Evolutionary conservation across 495 filamentous ascomycete genomes (phyloP).

Genomic region (Penicillium silybi): DNA sequence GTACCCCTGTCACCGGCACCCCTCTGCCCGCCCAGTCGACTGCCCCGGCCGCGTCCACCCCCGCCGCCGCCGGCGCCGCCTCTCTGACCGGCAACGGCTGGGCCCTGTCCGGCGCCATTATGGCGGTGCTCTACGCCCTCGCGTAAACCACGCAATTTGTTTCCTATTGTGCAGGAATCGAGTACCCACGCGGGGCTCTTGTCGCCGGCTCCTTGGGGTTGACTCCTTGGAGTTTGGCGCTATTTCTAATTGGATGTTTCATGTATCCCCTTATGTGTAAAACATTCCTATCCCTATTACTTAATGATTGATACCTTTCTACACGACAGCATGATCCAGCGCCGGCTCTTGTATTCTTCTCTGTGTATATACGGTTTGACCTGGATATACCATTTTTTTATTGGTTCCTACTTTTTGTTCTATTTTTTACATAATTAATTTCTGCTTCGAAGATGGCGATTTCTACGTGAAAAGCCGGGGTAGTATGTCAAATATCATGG

Average conservation of each 20-base stretch:
- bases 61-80: conserved; percentile 18
- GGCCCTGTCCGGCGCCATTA: conserved; percentile 27
- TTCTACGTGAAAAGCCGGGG: too few species aligned
- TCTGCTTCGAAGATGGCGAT: too few species aligned
- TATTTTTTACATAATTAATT: not conserved
- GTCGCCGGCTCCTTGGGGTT: conserved; percentile 3
- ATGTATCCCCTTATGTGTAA: conserved; percentile 14
- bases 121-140: conserved; percentile 29
- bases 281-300: conserved; percentile 13
- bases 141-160: conserved; percentile 11
- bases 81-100: conserved; percentile 22
- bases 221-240: not conserved
- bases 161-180: not conserved
- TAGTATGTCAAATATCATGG: too few species aligned
- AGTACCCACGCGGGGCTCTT: not conserved
- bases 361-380: not conserved
- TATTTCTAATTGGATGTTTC: conserved; percentile 12
- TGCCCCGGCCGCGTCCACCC: conserved; percentile 8
- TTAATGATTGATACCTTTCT: conserved; percentile 29
- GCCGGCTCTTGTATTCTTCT: conserved; percentile 12
- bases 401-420: too few species aligned
- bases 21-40: not conserved
- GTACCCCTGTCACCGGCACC: conserved; percentile 3
- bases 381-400: not conserved
- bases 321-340: conserved; percentile 28